Percentiles rank a stretch among this genome's conserved stretches.
These are phyloP conservation scores for Suhomyces chickasaworum DNA, from an alignment of 1,139 yeast genomes.

Conservation along the genomic window DNA sequence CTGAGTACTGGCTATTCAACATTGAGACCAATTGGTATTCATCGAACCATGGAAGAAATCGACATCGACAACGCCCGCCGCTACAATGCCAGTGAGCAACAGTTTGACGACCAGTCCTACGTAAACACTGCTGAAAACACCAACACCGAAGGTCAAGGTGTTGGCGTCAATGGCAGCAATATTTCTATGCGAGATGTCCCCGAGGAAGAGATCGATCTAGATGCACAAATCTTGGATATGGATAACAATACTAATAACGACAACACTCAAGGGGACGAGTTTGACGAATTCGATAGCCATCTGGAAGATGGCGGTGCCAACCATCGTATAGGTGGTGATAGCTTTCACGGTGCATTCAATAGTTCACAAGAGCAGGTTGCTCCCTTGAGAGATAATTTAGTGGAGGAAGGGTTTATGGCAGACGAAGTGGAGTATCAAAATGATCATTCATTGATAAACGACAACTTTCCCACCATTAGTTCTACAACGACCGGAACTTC, in stretches of 20 bases:
- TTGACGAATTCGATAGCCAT: constrained; percentile 10
- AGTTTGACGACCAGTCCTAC: constrained; percentile 18
- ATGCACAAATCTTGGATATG: constrained; percentile 51
- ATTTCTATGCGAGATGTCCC: constrained; percentile 11
- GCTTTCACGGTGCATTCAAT: constrained; percentile 1
- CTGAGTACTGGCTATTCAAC: constrained; percentile 51
- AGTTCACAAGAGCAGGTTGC: constrained; percentile 2
- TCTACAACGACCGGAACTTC: constrained; percentile 22
- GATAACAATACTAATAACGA: constrained; percentile 28
- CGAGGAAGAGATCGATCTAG: constrained; percentile 39
- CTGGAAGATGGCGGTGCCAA: constrained; percentile 18
- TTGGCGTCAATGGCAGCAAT: constrained; percentile 14
- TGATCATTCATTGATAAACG: constrained; percentile 44
- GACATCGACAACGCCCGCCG: constrained; percentile 29
- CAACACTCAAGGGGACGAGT: constrained; percentile 13
- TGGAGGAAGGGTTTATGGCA: constrained; percentile 52
- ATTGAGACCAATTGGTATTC: constrained; percentile 57
- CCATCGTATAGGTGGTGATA: constrained; percentile 5
- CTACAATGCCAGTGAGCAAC: constrained; percentile 18
- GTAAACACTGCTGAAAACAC: constrained; percentile 20
- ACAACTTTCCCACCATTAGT: constrained; percentile 19
- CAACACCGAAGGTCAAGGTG: constrained; percentile 15
- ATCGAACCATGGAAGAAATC: constrained; percentile 54
- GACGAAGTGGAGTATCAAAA: constrained; percentile 59
- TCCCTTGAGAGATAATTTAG: constrained; percentile 16